Conservation (phyloP, 768 basidiomycete genomes). For the Collybiopsis luxurians region DNA sequence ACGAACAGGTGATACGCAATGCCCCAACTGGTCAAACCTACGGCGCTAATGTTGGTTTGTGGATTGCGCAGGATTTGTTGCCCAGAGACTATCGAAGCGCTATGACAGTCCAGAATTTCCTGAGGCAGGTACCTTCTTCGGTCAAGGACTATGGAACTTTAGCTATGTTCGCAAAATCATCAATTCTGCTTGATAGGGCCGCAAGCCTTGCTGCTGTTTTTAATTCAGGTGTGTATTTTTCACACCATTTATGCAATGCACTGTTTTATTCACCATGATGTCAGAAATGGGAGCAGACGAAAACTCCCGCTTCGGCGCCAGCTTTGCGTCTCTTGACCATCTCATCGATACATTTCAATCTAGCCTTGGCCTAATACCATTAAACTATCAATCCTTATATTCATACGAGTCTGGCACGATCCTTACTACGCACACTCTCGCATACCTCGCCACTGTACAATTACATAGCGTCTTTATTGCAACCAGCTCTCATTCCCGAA, state of each 20-base stretch:
- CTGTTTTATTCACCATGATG: neutral
- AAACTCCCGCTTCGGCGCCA: slow-evolving; percentile 17
- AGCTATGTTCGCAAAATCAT: neutral
- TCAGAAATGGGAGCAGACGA: slow-evolving; percentile 19
- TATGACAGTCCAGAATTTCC: slow-evolving; percentile 7
- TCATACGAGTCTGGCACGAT: slow-evolving; percentile 12
- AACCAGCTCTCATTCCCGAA: slow-evolving; percentile 10
- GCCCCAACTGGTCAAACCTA: neutral
- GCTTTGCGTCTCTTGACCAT: slow-evolving; percentile 22
- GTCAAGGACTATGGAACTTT: neutral
- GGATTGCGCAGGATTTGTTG: neutral
- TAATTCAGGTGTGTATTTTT: slow-evolving; percentile 16
- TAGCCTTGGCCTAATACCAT: slow-evolving; percentile 9
- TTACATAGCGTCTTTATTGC: slow-evolving; percentile 20
- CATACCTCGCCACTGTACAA: slow-evolving; percentile 23
- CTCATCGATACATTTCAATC: slow-evolving; percentile 20
- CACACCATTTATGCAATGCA: neutral
- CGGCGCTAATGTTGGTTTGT: neutral
- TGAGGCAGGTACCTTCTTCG: slow-evolving; percentile 8
- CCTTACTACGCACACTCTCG: slow-evolving; percentile 24
- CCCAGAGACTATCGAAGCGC: slow-evolving; percentile 23
- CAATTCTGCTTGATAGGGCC: slow-evolving; percentile 23
- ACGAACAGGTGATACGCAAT: slow-evolving; percentile 14
- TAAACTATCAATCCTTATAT: neutral
- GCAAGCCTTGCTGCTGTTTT: slow-evolving; percentile 13